phyloP scores from a whole-genome alignment of 345 rosid genomes.

The Hevea brasiliensis region DNA sequence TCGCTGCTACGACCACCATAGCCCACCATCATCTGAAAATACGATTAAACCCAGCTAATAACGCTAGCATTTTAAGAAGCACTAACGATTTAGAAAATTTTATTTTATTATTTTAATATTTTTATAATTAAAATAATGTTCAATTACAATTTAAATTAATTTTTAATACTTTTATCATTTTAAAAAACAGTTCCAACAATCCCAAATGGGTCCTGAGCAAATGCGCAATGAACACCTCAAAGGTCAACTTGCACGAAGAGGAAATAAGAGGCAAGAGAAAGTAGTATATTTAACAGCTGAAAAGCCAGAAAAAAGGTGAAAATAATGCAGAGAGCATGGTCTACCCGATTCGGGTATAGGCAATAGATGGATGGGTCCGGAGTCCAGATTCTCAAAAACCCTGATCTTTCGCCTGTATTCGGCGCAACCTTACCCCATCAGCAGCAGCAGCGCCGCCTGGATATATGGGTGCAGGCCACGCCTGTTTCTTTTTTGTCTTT shows the following conservation, averaged over 20 bases:
- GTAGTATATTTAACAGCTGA: background rate
- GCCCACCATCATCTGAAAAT: too few species aligned
- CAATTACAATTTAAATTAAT: too few species aligned
- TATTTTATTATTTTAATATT: too few species aligned
- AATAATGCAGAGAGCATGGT: constrained; percentile 2
- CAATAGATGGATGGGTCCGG: constrained; percentile 4
- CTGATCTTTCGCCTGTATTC: constrained; percentile 20
- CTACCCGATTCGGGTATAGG: background rate
- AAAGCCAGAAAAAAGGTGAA: background rate
- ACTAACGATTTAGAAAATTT: too few species aligned
- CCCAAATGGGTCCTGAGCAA: too few species aligned
- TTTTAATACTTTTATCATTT: too few species aligned
- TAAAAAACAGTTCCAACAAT: too few species aligned
- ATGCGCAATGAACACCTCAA: too few species aligned
- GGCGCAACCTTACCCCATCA: constrained; percentile 17
- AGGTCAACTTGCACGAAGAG: background rate
- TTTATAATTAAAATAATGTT: too few species aligned
- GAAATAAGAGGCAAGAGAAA: background rate
- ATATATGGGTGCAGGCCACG: constrained; percentile 21
- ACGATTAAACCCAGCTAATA: too few species aligned
- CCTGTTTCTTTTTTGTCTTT: background rate
- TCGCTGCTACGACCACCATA: too few species aligned
- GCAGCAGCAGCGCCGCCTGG: constrained; percentile 29
- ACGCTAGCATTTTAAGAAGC: too few species aligned
- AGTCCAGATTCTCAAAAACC: background rate